These are phyloP conservation scores for Boletus edulis DNA, from an alignment of 768 basidiomycete species.

Conservation along the genomic window DNA sequence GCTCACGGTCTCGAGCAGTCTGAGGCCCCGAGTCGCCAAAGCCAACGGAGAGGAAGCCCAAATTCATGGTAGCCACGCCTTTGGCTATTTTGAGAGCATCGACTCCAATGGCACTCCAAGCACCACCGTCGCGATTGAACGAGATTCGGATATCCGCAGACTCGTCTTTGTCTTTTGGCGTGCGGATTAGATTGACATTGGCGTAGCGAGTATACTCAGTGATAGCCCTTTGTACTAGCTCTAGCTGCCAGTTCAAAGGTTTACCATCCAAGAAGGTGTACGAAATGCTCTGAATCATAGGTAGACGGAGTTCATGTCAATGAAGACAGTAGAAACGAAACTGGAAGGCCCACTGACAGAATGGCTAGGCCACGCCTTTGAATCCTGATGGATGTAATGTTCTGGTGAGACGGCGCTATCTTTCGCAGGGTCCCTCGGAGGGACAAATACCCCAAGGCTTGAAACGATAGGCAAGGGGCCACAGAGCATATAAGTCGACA, in stretches of 20 bases:
- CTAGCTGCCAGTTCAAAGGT: not conserved
- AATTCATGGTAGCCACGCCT: not conserved
- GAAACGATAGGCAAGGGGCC: not conserved
- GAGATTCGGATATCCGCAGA: not conserved
- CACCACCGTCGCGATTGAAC: not conserved
- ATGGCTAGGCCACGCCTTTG: not conserved
- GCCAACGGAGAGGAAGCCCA: not conserved
- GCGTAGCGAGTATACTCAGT: not conserved
- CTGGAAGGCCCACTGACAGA: not conserved
- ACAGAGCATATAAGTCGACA: not conserved
- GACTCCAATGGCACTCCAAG: not conserved
- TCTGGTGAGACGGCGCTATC: not conserved
- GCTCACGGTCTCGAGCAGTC: too few relatives aligned
- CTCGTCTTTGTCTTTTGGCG: too few relatives aligned
- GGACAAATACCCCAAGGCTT: not conserved
- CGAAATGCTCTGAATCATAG: not conserved
- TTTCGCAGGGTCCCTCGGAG: too few relatives aligned
- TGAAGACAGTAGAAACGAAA: not conserved
- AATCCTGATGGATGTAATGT: not conserved
- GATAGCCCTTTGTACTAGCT: not conserved
- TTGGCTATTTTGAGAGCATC: not conserved
- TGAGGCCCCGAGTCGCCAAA: not conserved
- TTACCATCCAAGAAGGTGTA: not conserved
- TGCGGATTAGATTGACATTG: not conserved
- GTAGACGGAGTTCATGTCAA: not conserved